These are phyloP conservation scores for Aspergillus novofumigatus DNA, from an alignment of 2,329 filamentous ascomycete genomes.

Conservation along the genomic window DNA sequence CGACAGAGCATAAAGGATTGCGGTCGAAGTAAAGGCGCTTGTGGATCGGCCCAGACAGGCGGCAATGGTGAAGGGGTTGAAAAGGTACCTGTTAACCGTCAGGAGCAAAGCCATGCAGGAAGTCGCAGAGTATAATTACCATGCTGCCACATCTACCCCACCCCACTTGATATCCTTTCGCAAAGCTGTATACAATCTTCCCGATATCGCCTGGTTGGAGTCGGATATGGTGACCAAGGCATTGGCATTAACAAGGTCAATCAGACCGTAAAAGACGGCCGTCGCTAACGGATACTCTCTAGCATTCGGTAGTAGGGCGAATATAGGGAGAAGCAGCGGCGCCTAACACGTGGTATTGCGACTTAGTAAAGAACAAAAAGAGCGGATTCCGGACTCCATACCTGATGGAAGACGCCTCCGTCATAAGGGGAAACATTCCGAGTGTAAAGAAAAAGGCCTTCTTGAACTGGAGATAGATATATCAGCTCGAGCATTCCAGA, in stretches of 20 bases:
- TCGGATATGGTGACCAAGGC: constrained; percentile 75
- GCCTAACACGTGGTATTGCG: constrained; percentile 49
- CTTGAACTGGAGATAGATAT: constrained; percentile 64
- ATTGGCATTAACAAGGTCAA: constrained; percentile 79
- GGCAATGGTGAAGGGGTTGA: constrained; percentile 90
- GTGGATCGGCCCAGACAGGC: constrained; percentile 89
- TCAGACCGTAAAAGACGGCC: constrained; percentile 70
- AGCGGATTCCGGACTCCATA: constrained; percentile 23
- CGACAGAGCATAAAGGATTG: constrained; percentile 77
- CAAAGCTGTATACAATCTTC: constrained; percentile 72
- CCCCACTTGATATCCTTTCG: constrained; percentile 71
- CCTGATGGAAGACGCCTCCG: constrained; percentile 75
- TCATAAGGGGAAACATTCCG: constrained; percentile 97
- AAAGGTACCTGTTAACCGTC: constrained; percentile 65
- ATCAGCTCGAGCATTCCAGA: not conserved
- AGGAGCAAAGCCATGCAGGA: not conserved
- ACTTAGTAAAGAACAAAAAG: not conserved
- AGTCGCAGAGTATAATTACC: constrained; percentile 49
- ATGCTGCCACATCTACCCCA: constrained; percentile 70
- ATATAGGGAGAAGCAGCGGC: constrained; percentile 83
- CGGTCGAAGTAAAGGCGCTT: constrained; percentile 80
- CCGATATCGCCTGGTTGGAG: constrained; percentile 71
- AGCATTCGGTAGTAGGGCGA: constrained; percentile 77
- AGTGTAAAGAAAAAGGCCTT: constrained; percentile 92
- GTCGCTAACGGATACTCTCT: constrained; percentile 66